These are phyloP conservation scores for Leccinum disarticulatum DNA, from an alignment of 768 basidiomycete genomes.

Conservation along the genomic window DNA sequence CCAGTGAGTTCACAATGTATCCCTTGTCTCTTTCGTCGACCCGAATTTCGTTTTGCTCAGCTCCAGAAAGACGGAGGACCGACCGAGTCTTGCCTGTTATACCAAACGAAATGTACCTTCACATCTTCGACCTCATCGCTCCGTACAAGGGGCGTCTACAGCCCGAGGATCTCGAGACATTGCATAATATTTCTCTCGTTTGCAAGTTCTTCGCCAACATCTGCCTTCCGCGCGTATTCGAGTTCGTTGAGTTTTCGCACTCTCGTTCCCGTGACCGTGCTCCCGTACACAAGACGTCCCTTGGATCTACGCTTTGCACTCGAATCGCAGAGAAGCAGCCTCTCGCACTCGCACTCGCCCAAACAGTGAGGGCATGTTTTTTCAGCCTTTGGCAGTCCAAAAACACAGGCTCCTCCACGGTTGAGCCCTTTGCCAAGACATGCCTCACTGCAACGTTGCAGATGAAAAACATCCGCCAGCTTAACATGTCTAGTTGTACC, in stretches of 20 bases:
- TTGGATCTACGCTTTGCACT: neutral
- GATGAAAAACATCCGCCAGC: neutral
- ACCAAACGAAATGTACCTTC: neutral
- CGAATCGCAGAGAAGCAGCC: neutral
- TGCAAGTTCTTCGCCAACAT: neutral
- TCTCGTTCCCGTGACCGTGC: neutral
- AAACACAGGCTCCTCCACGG: neutral
- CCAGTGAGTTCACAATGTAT: neutral
- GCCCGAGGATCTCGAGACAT: neutral
- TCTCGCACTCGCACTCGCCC: neutral
- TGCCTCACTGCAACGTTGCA: neutral
- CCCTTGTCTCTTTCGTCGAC: neutral
- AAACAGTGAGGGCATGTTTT: neutral
- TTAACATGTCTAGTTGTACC: neutral
- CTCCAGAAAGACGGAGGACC: neutral
- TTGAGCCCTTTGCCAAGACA: neutral
- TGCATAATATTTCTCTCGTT: neutral
- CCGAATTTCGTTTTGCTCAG: neutral
- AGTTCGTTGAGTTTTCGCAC: neutral
- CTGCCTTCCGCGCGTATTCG: neutral
- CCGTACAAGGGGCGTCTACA: neutral
- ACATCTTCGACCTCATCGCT: neutral
- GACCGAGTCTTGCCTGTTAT: neutral
- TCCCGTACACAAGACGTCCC: neutral
- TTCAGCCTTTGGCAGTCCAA: accelerated